A percentile compares a stretch with the other conserved stretches of the same genome.
Evolutionary conservation across 495 filamentous ascomycete species (phyloP).

Genomic region (Platismatia glauca): DNA sequence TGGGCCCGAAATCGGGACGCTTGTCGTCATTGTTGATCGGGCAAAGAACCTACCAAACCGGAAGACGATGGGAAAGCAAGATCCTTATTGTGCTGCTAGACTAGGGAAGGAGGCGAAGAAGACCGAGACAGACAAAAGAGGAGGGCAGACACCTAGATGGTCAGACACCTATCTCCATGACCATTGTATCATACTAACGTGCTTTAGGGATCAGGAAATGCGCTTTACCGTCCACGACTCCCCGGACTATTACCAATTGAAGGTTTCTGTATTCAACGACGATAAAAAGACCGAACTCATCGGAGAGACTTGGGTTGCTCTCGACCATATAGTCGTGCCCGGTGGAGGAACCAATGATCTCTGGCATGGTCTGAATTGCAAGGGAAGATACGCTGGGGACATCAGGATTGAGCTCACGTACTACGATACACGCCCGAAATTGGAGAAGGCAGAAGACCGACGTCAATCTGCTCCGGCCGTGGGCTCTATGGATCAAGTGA

Average conservation of each 20-base stretch:
- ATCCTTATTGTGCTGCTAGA: constrained; percentile 90
- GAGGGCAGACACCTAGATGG: constrained; percentile 95
- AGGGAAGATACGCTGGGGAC: constrained; percentile 89
- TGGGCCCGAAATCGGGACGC: constrained; percentile 85
- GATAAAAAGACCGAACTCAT: constrained; percentile 95
- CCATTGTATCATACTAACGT: constrained; percentile 7
- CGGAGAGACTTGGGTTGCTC: constrained; percentile 80
- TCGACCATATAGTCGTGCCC: constrained; percentile 69
- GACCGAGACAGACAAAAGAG: constrained; percentile 86
- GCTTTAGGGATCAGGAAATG: constrained; percentile 85
- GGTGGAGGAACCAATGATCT: constrained; percentile 88
- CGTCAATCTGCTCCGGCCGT: constrained; percentile 34
- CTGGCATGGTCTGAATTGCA: constrained; percentile 81
- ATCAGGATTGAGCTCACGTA: constrained; percentile 93
- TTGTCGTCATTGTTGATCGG: constrained; percentile 84
- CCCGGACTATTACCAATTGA: constrained; percentile 86
- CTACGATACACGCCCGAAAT: constrained; percentile 80
- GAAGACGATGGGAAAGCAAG: constrained; percentile 96
- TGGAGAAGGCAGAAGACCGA: constrained; percentile 51
- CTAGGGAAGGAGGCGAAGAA: constrained; percentile 97
- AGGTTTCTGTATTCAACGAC: constrained; percentile 94
- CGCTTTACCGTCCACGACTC: constrained; percentile 95
- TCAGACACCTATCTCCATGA: constrained; percentile 34
- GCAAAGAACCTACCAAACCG: constrained; percentile 94
- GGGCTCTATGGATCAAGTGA: constrained; percentile 4